Conservation (phyloP, 2,329 filamentous ascomycete genomes). For the Ophiocordyceps sinensis region DNA sequence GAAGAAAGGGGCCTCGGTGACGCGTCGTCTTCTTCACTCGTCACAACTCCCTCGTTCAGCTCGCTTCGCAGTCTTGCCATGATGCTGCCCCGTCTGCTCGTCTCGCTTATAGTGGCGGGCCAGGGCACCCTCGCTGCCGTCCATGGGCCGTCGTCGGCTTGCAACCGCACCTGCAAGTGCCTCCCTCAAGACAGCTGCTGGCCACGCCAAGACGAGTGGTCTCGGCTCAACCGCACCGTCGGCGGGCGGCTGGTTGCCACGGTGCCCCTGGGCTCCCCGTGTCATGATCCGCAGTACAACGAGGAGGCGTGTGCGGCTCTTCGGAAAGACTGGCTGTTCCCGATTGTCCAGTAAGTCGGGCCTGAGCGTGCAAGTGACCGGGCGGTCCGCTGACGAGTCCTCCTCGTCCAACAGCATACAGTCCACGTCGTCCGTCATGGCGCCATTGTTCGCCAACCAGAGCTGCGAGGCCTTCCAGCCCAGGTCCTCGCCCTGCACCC, state of each 20-base stretch:
- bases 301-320: constrained; percentile 26
- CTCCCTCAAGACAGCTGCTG: constrained; percentile 37
- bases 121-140: not conserved
- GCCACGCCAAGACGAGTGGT: constrained; percentile 32
- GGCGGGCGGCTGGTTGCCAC: constrained; percentile 35
- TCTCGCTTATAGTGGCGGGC: not conserved
- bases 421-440: constrained; percentile 12
- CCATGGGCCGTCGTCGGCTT: not conserved
- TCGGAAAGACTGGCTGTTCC: constrained; percentile 25
- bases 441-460: constrained; percentile 15
- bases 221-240: constrained; percentile 34
- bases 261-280: constrained; percentile 35
- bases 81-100: not conserved
- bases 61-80: not conserved
- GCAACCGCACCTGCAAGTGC: constrained; percentile 9
- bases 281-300: constrained; percentile 35
- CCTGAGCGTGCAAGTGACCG: constrained; percentile 9
- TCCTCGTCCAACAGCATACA: not conserved
- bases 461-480: constrained; percentile 19
- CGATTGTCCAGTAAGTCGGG: constrained; percentile 28
- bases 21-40: not conserved
- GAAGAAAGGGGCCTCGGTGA: too few species aligned
- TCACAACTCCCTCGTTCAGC: too few species aligned
- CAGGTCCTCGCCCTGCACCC: constrained; percentile 20
- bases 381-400: not conserved